Conservation (phyloP, 2,329 filamentous ascomycete genomes). For the Aureobasidium sp. region DNA sequence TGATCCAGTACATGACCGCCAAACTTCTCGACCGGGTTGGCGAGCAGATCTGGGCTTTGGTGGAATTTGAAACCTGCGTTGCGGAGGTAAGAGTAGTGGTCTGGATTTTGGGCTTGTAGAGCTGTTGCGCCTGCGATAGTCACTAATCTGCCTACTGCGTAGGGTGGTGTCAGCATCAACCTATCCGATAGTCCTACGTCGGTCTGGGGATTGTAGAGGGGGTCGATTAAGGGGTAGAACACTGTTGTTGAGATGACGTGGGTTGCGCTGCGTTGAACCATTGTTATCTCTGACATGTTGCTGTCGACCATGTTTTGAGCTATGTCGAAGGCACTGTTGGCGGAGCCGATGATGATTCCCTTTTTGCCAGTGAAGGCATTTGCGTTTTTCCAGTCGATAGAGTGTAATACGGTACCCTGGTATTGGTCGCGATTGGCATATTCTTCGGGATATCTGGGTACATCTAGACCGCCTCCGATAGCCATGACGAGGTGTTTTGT, state of each 20-base stretch:
- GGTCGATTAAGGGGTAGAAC: not conserved
- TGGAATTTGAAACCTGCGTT: constrained; percentile 30
- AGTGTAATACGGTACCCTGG: constrained; percentile 30
- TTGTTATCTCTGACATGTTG: constrained; percentile 34
- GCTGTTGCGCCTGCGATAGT: constrained; percentile 15
- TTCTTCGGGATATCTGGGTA: constrained; percentile 14
- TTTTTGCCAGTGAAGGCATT: constrained; percentile 31
- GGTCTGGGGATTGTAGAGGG: constrained; percentile 17
- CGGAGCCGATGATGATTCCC: constrained; percentile 39
- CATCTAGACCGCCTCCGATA: constrained; percentile 24
- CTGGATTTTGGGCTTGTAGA: constrained; percentile 23
- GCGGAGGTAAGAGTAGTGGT: constrained; percentile 27
- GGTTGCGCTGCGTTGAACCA: constrained; percentile 38
- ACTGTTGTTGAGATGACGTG: not conserved
- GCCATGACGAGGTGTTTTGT: constrained; percentile 26
- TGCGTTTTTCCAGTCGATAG: constrained; percentile 26
- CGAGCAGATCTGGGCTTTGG: constrained; percentile 23
- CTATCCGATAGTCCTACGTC: constrained; percentile 21
- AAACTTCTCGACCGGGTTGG: constrained; percentile 29
- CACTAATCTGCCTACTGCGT: constrained; percentile 7
- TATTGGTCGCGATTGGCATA: constrained; percentile 23
- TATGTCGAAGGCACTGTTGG: constrained; percentile 42
- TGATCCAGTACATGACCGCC: constrained; percentile 36
- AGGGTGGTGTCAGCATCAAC: not conserved
- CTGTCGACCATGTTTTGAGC: constrained; percentile 39